Evolutionary conservation across 1,284 basidiomycete species (phyloP), one percentile per base, ranked within the genome.

Genomic region (Athelia sp.): DNA sequence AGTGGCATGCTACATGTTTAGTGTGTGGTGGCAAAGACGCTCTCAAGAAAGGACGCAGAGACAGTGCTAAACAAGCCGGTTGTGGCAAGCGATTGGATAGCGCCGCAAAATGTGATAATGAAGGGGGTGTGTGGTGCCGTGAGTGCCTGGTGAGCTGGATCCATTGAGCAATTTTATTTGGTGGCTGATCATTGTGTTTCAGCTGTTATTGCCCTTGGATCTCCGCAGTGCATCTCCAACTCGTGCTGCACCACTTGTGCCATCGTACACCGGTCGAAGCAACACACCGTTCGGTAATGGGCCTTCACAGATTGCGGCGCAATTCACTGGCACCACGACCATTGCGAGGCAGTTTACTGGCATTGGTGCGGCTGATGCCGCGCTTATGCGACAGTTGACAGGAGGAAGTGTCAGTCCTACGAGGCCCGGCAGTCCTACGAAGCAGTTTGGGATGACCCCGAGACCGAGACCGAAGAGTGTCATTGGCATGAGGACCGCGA

Each of bases 71-170:
- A 53, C 59, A 65, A 60, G 81, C 87, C 11, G 88, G 89, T 8
- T 92, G 89, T 59, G 84, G 87, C 13, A 91, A 91, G 70, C 81
- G 78, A 56, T 65, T 92, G 19, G 89, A 92, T 61, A 87, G 84
- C 56, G 87, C 82, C 17, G 89, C 89, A n/a, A 91, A 87, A 66
- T 75, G 71, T 21, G 84, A 84, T 60, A 69, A 66, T 14, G 78
- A 84, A 40, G 85, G 86, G 2, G 75, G 78, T 8, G 79, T 90
- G 23, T 91, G 87, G 85, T 92, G 89, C 64, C 74, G 88, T 55
- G 87, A 89, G 64, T 92, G 89, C 63, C 70, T 84, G 61, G 90
- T 91, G 61, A 67, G 78, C 67, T 32, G 10, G 21, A 23, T 46
- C 50, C 29, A 21, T 46, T 49, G 21, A 43, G 17, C 38, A 51